These are phyloP conservation scores for Multifurca ochricompacta DNA, from an alignment of 768 basidiomycete species.

Conservation along the genomic window DNA sequence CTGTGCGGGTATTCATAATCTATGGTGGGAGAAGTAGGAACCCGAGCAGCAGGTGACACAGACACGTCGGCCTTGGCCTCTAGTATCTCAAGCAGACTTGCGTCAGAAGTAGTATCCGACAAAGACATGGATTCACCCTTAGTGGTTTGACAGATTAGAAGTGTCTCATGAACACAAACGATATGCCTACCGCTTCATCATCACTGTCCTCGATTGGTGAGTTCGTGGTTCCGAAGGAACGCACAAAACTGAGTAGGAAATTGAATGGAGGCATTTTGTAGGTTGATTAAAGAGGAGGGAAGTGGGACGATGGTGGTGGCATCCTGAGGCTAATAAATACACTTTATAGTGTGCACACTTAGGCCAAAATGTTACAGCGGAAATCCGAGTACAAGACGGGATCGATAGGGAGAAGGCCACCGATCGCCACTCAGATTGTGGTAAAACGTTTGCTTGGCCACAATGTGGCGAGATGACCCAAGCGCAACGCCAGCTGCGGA, in stretches of 20 bases:
- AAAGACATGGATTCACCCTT: not conserved
- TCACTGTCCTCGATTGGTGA: conserved; percentile 3
- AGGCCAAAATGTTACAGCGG: not conserved
- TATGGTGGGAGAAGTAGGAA: not conserved
- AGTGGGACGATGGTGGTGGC: not conserved
- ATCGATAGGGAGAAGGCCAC: not conserved
- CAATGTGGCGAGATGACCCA: not conserved
- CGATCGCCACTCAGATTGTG: not conserved
- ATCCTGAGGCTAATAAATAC: not conserved
- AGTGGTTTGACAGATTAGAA: not conserved
- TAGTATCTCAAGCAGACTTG: not conserved
- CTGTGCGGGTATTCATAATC: not conserved
- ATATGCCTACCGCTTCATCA: conserved; percentile 2
- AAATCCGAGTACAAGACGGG: not conserved
- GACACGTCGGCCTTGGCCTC: not conserved
- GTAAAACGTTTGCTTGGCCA: not conserved
- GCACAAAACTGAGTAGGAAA: not conserved
- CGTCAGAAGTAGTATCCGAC: not conserved
- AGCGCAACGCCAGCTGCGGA: not conserved
- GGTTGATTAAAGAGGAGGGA: not conserved
- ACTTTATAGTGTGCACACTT: not conserved
- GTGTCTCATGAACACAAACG: not conserved
- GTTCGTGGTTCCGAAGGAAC: not conserved
- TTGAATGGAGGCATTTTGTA: conserved; percentile 1
- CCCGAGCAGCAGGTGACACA: not conserved